Conservation (phyloP, 305 asterid species). For the Fraxinus greggii region DNA sequence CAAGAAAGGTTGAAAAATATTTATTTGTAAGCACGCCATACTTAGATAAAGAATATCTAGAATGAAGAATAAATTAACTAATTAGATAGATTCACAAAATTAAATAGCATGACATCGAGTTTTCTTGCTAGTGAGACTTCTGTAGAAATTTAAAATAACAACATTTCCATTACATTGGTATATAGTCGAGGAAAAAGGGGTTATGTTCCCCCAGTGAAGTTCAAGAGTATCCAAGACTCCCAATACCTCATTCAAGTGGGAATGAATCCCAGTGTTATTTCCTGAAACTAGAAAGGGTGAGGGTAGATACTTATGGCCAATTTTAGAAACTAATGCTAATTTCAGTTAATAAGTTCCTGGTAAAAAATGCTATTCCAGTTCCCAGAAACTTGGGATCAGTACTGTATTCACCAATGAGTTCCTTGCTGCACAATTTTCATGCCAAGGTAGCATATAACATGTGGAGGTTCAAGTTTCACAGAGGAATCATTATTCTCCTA, state of each 20-base stretch:
- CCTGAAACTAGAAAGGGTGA: neutral
- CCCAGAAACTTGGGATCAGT: neutral
- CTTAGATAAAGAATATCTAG: neutral
- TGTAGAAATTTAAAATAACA: neutral
- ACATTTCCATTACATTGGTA: neutral
- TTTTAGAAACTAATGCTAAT: neutral
- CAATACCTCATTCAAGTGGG: neutral
- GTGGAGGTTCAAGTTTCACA: neutral
- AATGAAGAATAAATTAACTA: neutral
- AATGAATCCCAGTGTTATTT: neutral
- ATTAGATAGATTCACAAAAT: neutral
- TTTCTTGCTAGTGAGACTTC: neutral
- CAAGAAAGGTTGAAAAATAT: slow-evolving; percentile 14
- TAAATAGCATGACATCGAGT: neutral
- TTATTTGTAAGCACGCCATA: neutral
- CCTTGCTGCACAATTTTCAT: neutral
- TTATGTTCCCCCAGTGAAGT: neutral
- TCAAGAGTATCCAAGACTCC: neutral
- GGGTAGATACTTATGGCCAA: neutral
- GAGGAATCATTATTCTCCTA: neutral
- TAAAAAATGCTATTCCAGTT: neutral
- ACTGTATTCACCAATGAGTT: neutral
- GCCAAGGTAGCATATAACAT: neutral
- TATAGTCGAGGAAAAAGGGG: neutral
- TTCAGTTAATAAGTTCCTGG: neutral